These are phyloP conservation scores for Pseudogymnoascus sp. DNA, from an alignment of 2,329 filamentous ascomycete species.

Conservation along the genomic window DNA sequence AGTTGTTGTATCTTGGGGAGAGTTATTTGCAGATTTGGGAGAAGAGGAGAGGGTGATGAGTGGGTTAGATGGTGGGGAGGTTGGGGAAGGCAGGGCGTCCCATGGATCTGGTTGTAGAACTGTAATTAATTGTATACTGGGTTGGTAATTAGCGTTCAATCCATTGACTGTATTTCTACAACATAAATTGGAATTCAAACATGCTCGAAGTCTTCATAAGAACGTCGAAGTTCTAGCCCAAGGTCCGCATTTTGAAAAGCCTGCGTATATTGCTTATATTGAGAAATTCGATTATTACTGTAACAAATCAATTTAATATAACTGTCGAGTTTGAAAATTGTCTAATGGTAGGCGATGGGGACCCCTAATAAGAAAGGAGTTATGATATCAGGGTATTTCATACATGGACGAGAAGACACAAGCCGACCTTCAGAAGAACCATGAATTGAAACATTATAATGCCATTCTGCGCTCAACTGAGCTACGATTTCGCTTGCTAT, in stretches of 20 bases:
- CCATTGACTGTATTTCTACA: neutral
- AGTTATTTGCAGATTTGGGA: conserved; percentile 97
- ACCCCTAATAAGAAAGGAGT: too few relatives aligned
- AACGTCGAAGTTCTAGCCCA: too few relatives aligned
- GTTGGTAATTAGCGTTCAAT: conserved; percentile 10
- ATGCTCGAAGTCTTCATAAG: too few relatives aligned
- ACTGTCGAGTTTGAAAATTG: too few relatives aligned
- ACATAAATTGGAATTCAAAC: neutral
- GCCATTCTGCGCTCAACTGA: conserved; percentile 6
- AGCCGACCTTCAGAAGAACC: neutral
- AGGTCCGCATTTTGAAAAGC: too few relatives aligned
- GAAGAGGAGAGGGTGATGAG: conserved; percentile 48
- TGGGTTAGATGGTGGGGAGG: conserved; percentile 16
- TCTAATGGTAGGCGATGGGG: neutral
- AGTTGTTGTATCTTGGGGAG: conserved; percentile 87
- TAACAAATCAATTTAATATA: neutral
- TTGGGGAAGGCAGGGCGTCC: conserved; percentile 6
- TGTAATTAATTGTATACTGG: neutral
- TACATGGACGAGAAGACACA: too few relatives aligned
- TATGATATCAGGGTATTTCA: too few relatives aligned
- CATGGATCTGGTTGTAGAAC: neutral
- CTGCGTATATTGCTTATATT: too few relatives aligned
- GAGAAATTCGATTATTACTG: neutral
- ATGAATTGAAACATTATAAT: conserved; percentile 3
- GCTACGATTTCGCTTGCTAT: conserved; percentile 4